Percentiles rank a stretch among this genome's conserved stretches.
phyloP scores from a whole-genome alignment of 441 rosid species.

The Pelargonium australe region DNA sequence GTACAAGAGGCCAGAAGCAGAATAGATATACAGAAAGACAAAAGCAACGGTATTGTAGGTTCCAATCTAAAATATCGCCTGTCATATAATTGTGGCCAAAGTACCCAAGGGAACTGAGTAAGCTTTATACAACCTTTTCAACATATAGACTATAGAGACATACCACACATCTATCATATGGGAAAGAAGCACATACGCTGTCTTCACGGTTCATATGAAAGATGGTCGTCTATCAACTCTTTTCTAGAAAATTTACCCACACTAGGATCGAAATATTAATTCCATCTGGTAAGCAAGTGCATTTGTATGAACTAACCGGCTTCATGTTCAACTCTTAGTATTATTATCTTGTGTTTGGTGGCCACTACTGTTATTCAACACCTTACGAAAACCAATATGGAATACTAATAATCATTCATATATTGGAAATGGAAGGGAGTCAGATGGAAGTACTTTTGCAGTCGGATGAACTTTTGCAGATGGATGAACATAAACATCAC shows the following conservation, averaged over 20 bases:
- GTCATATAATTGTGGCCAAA: too few relatives aligned
- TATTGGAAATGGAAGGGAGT: neutral
- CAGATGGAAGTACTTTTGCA: constrained; percentile 46
- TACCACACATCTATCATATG: too few relatives aligned
- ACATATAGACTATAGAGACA: too few relatives aligned
- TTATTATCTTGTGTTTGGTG: neutral
- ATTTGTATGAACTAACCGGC: too few relatives aligned
- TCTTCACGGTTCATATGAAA: neutral
- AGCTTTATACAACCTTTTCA: too few relatives aligned
- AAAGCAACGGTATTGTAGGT: neutral
- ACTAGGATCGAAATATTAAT: neutral
- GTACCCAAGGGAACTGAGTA: too few relatives aligned
- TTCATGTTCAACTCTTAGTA: too few relatives aligned
- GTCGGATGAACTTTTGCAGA: constrained; percentile 77
- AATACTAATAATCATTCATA: neutral
- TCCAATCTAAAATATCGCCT: neutral
- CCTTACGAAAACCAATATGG: neutral
- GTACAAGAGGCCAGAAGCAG: neutral
- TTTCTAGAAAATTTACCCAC: neutral
- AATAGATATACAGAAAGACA: neutral
- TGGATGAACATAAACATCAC: constrained; percentile 75
- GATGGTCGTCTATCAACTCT: neutral
- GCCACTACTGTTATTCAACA: neutral
- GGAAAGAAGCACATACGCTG: too few relatives aligned
- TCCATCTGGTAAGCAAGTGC: too few relatives aligned